A percentile compares a stretch with the other conserved stretches of the same genome.
phyloP scores from a whole-genome alignment of 768 basidiomycete genomes.

The Termitomyces sp. region DNA sequence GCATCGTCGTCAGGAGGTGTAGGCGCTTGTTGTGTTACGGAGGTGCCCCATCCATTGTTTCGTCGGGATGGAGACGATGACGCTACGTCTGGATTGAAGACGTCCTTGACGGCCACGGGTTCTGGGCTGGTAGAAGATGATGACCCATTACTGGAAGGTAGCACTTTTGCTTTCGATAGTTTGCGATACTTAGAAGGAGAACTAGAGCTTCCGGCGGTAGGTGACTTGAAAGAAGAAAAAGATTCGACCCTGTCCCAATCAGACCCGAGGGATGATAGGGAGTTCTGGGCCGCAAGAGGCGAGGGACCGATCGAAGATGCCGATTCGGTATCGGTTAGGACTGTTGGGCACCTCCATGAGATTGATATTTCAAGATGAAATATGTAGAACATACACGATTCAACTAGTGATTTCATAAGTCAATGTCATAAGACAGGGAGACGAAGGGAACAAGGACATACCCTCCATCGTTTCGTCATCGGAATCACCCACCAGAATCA shows the following conservation, averaged over 20 bases:
- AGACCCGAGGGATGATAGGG: conserved; percentile 11
- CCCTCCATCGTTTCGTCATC: conserved; percentile 11
- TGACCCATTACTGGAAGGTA: background rate
- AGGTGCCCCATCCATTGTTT: background rate
- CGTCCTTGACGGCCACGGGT: background rate
- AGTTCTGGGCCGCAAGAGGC: conserved; percentile 3
- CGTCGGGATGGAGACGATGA: background rate
- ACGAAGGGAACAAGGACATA: conserved; percentile 1
- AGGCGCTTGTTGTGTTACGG: background rate
- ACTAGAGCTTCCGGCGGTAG: background rate
- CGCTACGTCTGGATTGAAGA: background rate
- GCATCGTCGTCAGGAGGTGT: background rate
- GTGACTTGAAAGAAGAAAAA: conserved; percentile 4
- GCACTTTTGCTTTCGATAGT: background rate
- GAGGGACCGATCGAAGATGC: background rate
- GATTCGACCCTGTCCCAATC: conserved; percentile 5
- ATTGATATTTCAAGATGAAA: background rate
- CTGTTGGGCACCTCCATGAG: conserved; percentile 3
- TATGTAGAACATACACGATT: background rate
- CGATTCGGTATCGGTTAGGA: conserved; percentile 16
- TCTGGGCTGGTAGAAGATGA: background rate
- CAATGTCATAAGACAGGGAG: background rate
- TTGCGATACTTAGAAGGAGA: conserved; percentile 19
- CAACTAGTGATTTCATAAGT: background rate
- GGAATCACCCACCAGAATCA: conserved; percentile 11